Evolutionary conservation across 257 asterid species (phyloP).

Genomic region (Sherardia arvensis): DNA sequence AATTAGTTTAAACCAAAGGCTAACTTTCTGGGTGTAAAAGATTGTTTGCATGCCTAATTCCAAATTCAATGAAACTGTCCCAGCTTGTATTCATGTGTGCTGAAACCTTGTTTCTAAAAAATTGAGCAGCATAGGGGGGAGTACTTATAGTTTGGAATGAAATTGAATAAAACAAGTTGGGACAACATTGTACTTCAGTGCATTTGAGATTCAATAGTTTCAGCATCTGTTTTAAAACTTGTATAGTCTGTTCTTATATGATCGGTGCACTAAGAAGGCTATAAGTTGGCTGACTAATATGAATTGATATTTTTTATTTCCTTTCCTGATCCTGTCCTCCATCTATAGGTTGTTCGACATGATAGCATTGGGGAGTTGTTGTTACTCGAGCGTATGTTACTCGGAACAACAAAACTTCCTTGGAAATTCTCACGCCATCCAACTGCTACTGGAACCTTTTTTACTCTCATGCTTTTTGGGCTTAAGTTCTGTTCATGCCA

Average conservation of each 20-base stretch:
- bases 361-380: slow-evolving; percentile 89
- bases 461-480: slow-evolving; percentile 92
- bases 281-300: neutral
- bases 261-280: neutral
- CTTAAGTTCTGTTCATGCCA: slow-evolving; percentile 85
- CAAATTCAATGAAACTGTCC: no score
- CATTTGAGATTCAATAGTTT: neutral
- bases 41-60: neutral
- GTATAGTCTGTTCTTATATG: neutral
- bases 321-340: slow-evolving; percentile 5
- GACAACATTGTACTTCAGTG: neutral
- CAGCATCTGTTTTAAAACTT: neutral
- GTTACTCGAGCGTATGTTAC: slow-evolving; percentile 90
- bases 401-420: slow-evolving; percentile 77
- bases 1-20: neutral
- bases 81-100: no score
- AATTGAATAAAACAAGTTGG: no score
- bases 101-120: no score
- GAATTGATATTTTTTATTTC: no score
- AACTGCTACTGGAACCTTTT: slow-evolving; percentile 88
- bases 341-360: slow-evolving; percentile 76
- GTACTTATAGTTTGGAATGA: no score
- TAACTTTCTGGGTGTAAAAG: neutral
- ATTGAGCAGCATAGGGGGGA: no score
- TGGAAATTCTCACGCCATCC: slow-evolving; percentile 94